Conservation (phyloP, 2,329 filamentous ascomycete genomes). For the Hysterium pulicare region DNA sequence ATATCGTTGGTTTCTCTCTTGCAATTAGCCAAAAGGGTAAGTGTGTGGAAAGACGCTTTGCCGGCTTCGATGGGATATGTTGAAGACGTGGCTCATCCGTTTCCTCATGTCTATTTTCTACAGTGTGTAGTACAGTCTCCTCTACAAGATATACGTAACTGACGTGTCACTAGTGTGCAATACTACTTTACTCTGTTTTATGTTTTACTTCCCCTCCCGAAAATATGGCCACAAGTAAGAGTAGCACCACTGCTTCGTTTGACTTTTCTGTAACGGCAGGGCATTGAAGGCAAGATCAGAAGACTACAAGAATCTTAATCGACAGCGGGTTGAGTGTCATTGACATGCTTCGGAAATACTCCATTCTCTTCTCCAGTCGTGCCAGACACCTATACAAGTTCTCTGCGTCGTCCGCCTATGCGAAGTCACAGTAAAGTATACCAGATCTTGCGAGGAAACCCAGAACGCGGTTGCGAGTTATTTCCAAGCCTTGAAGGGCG, state of each 20-base stretch:
- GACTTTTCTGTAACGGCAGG: conserved; percentile 11
- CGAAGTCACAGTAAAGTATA: conserved; percentile 16
- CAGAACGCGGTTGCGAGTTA: conserved; percentile 13
- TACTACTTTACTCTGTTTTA: conserved; percentile 24
- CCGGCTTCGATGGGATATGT: conserved; percentile 12
- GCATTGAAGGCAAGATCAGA: conserved; percentile 12
- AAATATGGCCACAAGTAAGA: no score
- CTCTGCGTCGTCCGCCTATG: conserved; percentile 24
- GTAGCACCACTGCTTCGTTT: no score
- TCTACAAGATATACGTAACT: neutral
- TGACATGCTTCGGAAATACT: conserved; percentile 13
- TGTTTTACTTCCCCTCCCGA: conserved; percentile 20
- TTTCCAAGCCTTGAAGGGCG: conserved; percentile 15
- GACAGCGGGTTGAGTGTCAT: conserved; percentile 17
- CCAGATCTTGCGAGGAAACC: conserved; percentile 6
- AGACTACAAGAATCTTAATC: conserved; percentile 11
- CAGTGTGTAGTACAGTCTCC: conserved; percentile 16
- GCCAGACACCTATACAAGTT: conserved; percentile 17
- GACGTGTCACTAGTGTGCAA: conserved; percentile 13
- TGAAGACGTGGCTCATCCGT: conserved; percentile 4
- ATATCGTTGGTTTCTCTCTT: conserved; percentile 16
- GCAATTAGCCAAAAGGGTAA: conserved; percentile 13
- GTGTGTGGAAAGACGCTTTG: conserved; percentile 18
- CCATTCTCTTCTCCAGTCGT: conserved; percentile 17
- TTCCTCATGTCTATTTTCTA: conserved; percentile 25